A percentile compares a stretch with the other conserved stretches of the same genome.
phyloP scores from a whole-genome alignment of 371 early-diverging fungal genomes.

The Smittium mucronatum region DNA sequence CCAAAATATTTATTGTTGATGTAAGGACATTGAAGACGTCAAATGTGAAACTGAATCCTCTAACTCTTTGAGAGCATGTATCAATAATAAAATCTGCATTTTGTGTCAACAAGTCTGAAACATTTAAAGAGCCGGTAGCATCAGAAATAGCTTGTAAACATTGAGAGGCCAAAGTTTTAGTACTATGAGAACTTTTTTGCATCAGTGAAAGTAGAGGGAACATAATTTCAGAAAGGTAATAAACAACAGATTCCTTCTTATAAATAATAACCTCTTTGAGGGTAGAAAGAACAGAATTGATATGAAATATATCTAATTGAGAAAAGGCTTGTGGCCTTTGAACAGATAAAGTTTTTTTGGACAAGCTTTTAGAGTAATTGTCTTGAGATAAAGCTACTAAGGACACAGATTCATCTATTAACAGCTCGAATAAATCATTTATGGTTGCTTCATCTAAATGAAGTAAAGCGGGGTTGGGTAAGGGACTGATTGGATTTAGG shows the following conservation, averaged over 20 bases:
- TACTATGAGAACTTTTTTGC: neutral
- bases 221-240: neutral
- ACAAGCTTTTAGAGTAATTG: neutral
- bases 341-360: neutral
- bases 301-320: neutral
- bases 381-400: neutral
- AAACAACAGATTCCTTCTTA: neutral
- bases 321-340: neutral
- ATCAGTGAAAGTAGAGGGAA: neutral
- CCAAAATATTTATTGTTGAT: slow-evolving; percentile 1
- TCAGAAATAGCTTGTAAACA: neutral
- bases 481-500: no score
- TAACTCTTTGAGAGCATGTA: neutral
- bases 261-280: neutral
- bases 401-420: neutral
- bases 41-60: neutral
- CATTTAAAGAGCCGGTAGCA: neutral
- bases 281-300: neutral
- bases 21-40: neutral
- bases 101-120: neutral
- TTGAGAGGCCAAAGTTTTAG: neutral
- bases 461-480: neutral
- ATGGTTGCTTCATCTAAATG: neutral
- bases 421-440: neutral
- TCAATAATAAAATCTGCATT: slow-evolving; percentile 10